Base-by-base conservation (phyloP, 257 asterid species). In the Fraxinus cuspidata region DNA sequence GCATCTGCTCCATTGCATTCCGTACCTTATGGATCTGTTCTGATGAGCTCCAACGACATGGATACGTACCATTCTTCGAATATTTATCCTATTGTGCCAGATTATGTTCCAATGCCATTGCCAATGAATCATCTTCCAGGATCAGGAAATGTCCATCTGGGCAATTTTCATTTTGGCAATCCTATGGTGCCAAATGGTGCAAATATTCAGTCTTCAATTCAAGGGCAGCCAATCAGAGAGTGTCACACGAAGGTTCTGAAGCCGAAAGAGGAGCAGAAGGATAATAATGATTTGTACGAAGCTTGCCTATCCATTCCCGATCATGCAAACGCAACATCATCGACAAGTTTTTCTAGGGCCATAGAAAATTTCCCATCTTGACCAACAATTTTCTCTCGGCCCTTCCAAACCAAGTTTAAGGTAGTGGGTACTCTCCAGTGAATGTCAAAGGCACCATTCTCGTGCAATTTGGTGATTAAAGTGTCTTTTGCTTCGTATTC, bases 221-320 rank as follows among this genome's bases (percentile, higher is more conserved):
- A 69, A 74, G 75, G 74, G 21, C 87, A 78, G 31, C 84, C 70
- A 34, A 72, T 75, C 9, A 74, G 78, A 69, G 88, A 86, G 40
- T 63, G 77, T 58, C 87, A 82, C 29, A 31, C 66, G 27, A 81
- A 72, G 73, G 68, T 75, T 66, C 65, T 83, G 76, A 86, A 75
- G 42, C 92, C 88, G n/a, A 88, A 90, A 79, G 88, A 86, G 76
- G 93, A 88, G 84, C 83, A 85, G 67, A 82, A 72, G 82, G 89
- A 84, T 72, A 84, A 82, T 6, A 75, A 78, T 37, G 25, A 66
- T 27, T 4, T 84, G 8, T 82, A 66, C 56, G 87, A 82, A 25
- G 34, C 83, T 40, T 68, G 88, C 74, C 53, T 83, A 7, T 67
- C 88, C 25, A 47, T 79, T 34, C 76, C 79, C 0, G 82, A 82